phyloP scores from a whole-genome alignment of 1,284 basidiomycete species.

The Taiwanofungus camphoratus region DNA sequence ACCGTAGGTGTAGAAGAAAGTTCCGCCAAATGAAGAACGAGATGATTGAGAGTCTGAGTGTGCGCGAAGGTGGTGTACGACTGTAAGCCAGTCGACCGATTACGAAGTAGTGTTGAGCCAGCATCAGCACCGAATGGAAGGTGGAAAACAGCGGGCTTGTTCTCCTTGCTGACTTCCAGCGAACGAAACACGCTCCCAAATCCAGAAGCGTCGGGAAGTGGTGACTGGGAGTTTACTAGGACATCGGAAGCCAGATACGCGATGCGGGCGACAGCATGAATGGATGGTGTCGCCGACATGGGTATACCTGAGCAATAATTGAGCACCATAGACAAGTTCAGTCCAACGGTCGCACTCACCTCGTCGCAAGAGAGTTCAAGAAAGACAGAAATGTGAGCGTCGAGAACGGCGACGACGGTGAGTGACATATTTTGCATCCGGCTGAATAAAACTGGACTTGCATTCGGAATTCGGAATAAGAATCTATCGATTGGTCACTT shows the following conservation, averaged over 20 bases:
- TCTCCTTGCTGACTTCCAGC: too few relatives aligned
- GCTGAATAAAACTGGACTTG: background rate
- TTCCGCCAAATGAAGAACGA: conserved; percentile 54
- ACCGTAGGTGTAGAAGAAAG: conserved; percentile 50
- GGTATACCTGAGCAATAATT: too few relatives aligned
- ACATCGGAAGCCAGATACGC: conserved; percentile 65
- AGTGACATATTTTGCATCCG: conserved; percentile 2
- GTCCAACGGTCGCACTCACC: too few relatives aligned
- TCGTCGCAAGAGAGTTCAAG: too few relatives aligned
- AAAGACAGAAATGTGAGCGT: too few relatives aligned
- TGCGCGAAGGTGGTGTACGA: conserved; percentile 46
- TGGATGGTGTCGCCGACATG: conserved; percentile 19
- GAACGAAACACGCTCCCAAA: conserved; percentile 26
- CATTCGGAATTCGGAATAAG: conserved; percentile 8
- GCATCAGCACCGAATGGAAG: conserved; percentile 59
- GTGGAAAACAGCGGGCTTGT: conserved; percentile 24
- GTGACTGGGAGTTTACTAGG: conserved; percentile 51
- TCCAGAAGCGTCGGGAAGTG: conserved; percentile 28
- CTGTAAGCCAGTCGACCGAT: conserved; percentile 34
- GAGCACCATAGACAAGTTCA: too few relatives aligned
- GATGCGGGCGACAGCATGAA: conserved; percentile 53
- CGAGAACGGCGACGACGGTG: too few relatives aligned
- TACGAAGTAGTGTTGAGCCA: conserved; percentile 44
- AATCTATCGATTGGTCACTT: too few relatives aligned
- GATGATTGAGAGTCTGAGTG: conserved; percentile 41